Evolutionary conservation across 1,139 yeast species (phyloP).

Genomic region (Saccharomyces hybrid): DNA sequence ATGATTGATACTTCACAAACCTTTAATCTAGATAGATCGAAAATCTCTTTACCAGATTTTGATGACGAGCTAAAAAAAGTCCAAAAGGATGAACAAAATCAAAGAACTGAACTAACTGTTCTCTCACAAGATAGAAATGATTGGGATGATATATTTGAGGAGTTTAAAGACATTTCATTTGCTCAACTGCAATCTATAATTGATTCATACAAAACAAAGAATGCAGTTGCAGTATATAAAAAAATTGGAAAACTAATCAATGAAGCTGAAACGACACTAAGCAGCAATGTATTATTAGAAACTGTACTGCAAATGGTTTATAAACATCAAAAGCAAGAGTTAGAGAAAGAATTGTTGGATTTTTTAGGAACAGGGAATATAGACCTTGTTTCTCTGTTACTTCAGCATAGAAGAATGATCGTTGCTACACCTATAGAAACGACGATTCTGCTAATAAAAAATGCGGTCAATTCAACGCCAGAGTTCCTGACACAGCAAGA

Average conservation of each 20-base stretch:
- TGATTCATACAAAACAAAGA: constrained; percentile 31
- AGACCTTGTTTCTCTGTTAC: constrained; percentile 61
- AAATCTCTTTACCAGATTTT: constrained; percentile 22
- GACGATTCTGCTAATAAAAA: constrained; percentile 10
- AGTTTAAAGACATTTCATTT: constrained; percentile 34
- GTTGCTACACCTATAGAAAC: constrained; percentile 23
- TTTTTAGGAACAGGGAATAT: constrained; percentile 79
- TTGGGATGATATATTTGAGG: constrained; percentile 35
- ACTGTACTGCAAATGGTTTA: constrained; percentile 26
- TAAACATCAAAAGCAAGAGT: constrained; percentile 30
- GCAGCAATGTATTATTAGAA: constrained; percentile 28
- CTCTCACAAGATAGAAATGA: constrained; percentile 31
- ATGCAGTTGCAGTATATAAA: constrained; percentile 31
- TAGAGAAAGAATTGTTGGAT: constrained; percentile 67
- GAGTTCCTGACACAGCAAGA: constrained; percentile 49
- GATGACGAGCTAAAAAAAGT: constrained; percentile 26
- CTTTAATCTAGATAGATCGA: constrained; percentile 28
- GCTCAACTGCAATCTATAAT: constrained; percentile 26
- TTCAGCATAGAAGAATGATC: constrained; percentile 43
- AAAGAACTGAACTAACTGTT: constrained; percentile 20
- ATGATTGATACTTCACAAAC: constrained; percentile 44
- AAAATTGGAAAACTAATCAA: constrained; percentile 29
- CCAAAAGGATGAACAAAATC: constrained; percentile 17
- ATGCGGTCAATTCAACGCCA: constrained; percentile 11
- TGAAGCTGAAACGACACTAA: constrained; percentile 14